phyloP scores from a whole-genome alignment of 768 basidiomycete species.

The Atractiella rhizophila region DNA sequence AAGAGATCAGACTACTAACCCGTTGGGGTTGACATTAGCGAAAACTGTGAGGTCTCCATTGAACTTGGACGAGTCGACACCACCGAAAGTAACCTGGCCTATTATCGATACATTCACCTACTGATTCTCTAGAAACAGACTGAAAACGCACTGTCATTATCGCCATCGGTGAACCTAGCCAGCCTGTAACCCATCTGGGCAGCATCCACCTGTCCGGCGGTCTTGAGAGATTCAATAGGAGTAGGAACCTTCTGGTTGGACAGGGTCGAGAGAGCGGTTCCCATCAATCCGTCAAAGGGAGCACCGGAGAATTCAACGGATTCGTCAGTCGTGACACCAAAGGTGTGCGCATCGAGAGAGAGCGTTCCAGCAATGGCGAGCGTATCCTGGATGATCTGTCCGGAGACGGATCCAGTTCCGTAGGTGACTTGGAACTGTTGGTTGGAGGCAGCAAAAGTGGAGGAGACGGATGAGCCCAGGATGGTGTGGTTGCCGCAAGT shows the following conservation, averaged over 20 bases:
- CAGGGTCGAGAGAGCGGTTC: slow-evolving; percentile 41
- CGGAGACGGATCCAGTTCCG: slow-evolving; percentile 20
- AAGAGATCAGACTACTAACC: slow-evolving; percentile 16
- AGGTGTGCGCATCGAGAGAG: slow-evolving; percentile 32
- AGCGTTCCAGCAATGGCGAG: slow-evolving; percentile 24
- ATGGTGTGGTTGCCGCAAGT: slow-evolving; percentile 35
- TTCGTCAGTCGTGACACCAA: slow-evolving; percentile 26
- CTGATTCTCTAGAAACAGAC: no score
- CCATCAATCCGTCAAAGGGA: slow-evolving; percentile 40
- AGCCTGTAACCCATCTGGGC: slow-evolving; percentile 60
- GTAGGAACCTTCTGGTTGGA: slow-evolving; percentile 41
- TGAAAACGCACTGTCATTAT: slow-evolving; percentile 37
- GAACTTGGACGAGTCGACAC: slow-evolving; percentile 45
- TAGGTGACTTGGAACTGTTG: slow-evolving; percentile 38
- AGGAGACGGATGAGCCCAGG: slow-evolving; percentile 38
- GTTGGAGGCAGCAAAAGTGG: slow-evolving; percentile 33
- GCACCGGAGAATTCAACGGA: slow-evolving; percentile 14
- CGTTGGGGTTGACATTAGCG: slow-evolving; percentile 35
- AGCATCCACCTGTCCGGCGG: slow-evolving; percentile 31
- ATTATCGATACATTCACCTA: not conserved
- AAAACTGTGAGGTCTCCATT: slow-evolving; percentile 32
- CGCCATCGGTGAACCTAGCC: slow-evolving; percentile 40
- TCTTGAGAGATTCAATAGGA: slow-evolving; percentile 43
- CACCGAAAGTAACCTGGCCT: slow-evolving; percentile 47
- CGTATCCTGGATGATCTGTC: not conserved